Conservation (phyloP, 2,329 filamentous ascomycete species). For the Ophiostoma pallidulum region DNA sequence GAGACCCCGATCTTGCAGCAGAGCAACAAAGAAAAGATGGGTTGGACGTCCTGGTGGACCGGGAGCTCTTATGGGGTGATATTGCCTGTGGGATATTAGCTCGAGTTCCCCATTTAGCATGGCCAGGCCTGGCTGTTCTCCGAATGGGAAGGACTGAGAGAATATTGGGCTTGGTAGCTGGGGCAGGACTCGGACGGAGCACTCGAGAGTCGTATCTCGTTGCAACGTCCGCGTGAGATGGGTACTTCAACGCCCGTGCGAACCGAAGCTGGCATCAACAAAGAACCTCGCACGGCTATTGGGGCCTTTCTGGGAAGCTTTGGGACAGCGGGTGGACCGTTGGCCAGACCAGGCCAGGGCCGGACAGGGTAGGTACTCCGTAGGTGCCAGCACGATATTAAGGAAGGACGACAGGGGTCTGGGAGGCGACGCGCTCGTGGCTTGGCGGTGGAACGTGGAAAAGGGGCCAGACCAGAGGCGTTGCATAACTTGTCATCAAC, state of each 20-base stretch:
- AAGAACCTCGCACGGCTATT: neutral
- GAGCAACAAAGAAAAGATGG: neutral
- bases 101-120: conserved; percentile 8
- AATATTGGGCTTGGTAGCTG: no score
- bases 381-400: conserved; percentile 8
- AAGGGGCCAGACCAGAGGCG: conserved; percentile 7
- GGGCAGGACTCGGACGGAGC: no score
- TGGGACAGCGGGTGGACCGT: conserved; percentile 6
- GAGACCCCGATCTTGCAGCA: neutral
- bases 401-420: conserved; percentile 1
- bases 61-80: conserved; percentile 1
- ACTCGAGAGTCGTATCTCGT: no score
- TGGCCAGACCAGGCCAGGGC: neutral
- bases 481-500: conserved; percentile 11
- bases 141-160: neutral
- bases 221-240: no score
- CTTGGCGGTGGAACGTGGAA: conserved; percentile 8
- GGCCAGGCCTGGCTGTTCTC: conserved; percentile 5
- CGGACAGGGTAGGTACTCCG: neutral
- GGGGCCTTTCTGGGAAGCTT: neutral
- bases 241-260: no score
- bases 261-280: conserved; percentile 1
- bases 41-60: neutral
- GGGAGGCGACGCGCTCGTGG: neutral
- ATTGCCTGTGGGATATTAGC: conserved; percentile 10